Evolutionary conservation across 2,329 filamentous ascomycete genomes (phyloP), one percentile per base, ranked within the genome.

Genomic region (Aureobasidium sp.): DNA sequence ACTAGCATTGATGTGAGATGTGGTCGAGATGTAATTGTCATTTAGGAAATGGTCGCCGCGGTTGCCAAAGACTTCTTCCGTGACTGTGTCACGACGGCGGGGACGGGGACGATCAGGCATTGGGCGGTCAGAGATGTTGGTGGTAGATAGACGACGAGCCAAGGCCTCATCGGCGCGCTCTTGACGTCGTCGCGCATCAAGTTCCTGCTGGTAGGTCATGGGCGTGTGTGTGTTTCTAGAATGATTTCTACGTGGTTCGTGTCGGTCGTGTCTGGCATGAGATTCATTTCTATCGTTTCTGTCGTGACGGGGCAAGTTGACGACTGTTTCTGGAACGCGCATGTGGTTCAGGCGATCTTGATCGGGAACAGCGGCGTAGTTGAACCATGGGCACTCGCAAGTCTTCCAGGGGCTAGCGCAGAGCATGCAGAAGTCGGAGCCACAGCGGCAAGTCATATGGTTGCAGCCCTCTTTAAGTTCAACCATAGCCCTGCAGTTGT

Each of bases 391-490:
- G 67, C 91, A 96, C 59, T 89, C 85, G 70, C 91, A 96, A 0
- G 81, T 86, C 75, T 90, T 93, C 90, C 91, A 95, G 68, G 88
- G 88, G 36, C 79, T 72, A 26, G 89, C 91, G 71, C 91, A 96
- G 29, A 90, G 82, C 84, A 94, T 91, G 76, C 91, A 96, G 70
- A 95, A 95, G 68, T 95, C 84, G 32, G 89, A 89, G 60, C 84
- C 87, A 70, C 91, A 96, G 61, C 86, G 88, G 72, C 91, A 96
- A 32, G 85, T 91, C 84, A 95, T 93, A 72, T 93, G 91, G 75
- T 93, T 92, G 74, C 88, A 91, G 48, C 90, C 90, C 73, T 93
- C 89, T 67, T 87, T 87, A 55, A 91, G 77, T 73, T 95, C 89
- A 48, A 95, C 88, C 78, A 89, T 81, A 42, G 83, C 79, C 66